phyloP scores from a whole-genome alignment of 306 rosid genomes.

The Betula pendula region DNA sequence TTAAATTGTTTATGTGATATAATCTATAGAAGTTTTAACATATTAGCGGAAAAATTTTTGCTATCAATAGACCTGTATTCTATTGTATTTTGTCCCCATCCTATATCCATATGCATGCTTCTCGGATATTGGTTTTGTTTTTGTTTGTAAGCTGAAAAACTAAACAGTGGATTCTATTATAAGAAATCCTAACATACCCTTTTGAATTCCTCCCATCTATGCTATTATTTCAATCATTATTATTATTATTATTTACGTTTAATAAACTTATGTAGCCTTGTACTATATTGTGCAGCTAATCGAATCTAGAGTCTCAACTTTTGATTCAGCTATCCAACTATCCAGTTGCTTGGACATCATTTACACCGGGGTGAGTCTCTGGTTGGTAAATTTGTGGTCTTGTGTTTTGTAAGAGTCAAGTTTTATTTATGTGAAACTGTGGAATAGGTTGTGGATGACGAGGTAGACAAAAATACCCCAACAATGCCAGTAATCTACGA shows the following conservation, averaged over 20 bases:
- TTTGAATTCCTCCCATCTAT: background rate
- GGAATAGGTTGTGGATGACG: constrained; percentile 56
- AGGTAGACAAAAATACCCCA: constrained; percentile 39
- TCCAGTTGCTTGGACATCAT: constrained; percentile 65
- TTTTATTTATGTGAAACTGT: constrained; percentile 4
- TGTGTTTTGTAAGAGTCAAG: background rate
- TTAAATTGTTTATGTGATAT: background rate
- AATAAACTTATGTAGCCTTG: background rate
- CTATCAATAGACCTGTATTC: too few species aligned
- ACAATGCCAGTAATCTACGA: constrained; percentile 53
- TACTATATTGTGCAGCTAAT: constrained; percentile 51
- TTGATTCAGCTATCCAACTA: constrained; percentile 61
- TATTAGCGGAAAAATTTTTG: too few species aligned
- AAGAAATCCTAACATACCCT: background rate
- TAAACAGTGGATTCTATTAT: background rate
- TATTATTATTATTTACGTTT: background rate
- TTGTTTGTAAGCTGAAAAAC: too few species aligned
- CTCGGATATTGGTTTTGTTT: background rate
- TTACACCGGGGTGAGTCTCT: constrained; percentile 52
- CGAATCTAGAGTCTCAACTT: constrained; percentile 75
- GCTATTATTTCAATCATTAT: background rate
- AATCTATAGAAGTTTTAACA: too few species aligned
- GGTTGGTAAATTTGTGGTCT: background rate
- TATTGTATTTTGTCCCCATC: too few species aligned
- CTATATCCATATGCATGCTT: background rate